These are phyloP conservation scores for Flaveria brownii DNA, from an alignment of 129 eudicot genomes.

Conservation along the genomic window DNA sequence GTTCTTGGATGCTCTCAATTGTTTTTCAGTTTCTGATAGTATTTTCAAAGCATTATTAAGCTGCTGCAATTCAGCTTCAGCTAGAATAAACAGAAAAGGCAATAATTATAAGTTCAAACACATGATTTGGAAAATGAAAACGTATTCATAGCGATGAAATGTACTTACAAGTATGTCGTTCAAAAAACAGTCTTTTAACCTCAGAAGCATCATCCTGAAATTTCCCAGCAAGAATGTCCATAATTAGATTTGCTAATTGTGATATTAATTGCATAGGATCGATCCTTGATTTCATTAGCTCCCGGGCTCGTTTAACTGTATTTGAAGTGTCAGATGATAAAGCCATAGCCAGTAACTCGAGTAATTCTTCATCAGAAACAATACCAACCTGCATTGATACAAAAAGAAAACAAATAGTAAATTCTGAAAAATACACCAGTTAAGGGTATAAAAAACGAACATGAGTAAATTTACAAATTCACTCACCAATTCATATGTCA, in stretches of 20 bases:
- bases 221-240: conserved; percentile 96
- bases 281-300: conserved; percentile 81
- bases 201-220: conserved; percentile 58
- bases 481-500: conserved; percentile 83
- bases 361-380: conserved; percentile 90
- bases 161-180: conserved; percentile 67
- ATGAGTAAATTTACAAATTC: neutral
- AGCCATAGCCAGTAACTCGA: conserved; percentile 83
- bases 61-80: conserved; percentile 82
- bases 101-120: neutral
- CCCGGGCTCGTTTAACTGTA: conserved; percentile 83
- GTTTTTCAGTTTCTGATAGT: conserved; percentile 88
- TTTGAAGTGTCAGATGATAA: conserved; percentile 83
- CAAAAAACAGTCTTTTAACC: conserved; percentile 60
- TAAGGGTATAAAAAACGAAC: neutral
- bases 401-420: neutral
- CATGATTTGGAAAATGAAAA: neutral
- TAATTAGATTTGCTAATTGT: conserved; percentile 85
- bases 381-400: conserved; percentile 66
- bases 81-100: conserved; percentile 43
- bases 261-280: conserved; percentile 90
- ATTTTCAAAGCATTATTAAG: conserved; percentile 78
- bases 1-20: conserved; percentile 79
- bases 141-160: neutral
- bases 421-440: neutral